Evolutionary conservation across 2,329 filamentous ascomycete species (phyloP).

Genomic region (Byssochlamys sp.): DNA sequence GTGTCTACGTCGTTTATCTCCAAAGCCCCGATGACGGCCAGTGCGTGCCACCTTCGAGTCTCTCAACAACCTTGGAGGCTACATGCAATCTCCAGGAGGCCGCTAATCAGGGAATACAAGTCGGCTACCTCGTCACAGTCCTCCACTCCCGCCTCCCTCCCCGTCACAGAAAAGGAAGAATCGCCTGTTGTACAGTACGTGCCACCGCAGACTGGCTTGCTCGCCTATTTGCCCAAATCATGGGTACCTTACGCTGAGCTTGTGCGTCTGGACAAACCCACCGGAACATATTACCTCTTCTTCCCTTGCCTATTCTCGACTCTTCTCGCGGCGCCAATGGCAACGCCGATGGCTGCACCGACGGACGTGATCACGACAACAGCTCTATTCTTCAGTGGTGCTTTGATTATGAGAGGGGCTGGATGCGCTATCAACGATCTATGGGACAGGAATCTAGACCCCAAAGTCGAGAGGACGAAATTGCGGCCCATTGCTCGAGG

Average conservation of each 20-base stretch:
- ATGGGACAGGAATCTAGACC: conserved; percentile 46
- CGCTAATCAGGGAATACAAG: background rate
- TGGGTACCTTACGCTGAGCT: conserved; percentile 42
- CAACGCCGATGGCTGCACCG: conserved; percentile 18
- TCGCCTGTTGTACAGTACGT: conserved; percentile 25
- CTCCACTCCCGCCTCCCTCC: background rate
- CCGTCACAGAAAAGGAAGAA: background rate
- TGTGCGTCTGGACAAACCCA: conserved; percentile 43
- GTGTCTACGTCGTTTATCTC: background rate
- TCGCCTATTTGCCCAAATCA: conserved; percentile 38
- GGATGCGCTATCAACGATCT: conserved; percentile 50
- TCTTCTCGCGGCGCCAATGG: conserved; percentile 34
- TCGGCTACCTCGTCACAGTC: background rate
- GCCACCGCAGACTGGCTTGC: conserved; percentile 37
- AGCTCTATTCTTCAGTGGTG: conserved; percentile 33
- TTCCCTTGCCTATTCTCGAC: conserved; percentile 44
- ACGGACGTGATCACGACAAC: conserved; percentile 29
- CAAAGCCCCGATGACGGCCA: background rate
- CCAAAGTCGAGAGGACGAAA: conserved; percentile 42
- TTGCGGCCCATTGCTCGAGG: conserved; percentile 44
- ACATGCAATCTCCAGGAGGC: background rate
- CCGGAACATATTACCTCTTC: conserved; percentile 45
- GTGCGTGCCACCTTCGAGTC: background rate
- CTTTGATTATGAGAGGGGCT: conserved; percentile 42
- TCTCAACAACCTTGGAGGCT: background rate